phyloP scores from a whole-genome alignment of 371 early-diverging fungal species.

The Nematocida sp. region DNA sequence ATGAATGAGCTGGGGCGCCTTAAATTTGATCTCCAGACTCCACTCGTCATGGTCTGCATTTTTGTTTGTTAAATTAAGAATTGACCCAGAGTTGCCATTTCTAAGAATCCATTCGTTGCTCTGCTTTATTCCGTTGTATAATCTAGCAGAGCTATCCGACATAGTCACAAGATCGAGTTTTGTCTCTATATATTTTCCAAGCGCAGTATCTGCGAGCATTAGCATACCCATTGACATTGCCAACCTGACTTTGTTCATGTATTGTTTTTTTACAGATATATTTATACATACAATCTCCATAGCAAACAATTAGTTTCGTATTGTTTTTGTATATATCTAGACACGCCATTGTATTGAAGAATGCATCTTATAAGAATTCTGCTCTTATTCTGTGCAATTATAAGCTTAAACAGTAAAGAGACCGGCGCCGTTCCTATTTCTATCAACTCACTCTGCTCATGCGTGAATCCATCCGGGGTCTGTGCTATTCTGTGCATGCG shows the following conservation, averaged over 20 bases:
- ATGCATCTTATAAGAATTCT: constrained; percentile 2
- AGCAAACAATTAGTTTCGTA: constrained; percentile 53
- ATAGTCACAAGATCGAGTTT: constrained; percentile 11
- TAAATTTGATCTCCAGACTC: constrained; percentile 65
- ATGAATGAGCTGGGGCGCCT: constrained; percentile 54
- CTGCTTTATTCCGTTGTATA: constrained; percentile 46
- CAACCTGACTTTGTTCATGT: background rate
- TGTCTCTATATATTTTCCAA: constrained; percentile 15
- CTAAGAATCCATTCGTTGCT: constrained; percentile 53
- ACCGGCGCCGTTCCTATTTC: background rate
- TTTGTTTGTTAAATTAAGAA: constrained; percentile 63
- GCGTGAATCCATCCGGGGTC: constrained; percentile 40
- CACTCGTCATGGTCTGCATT: constrained; percentile 68
- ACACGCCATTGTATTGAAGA: background rate
- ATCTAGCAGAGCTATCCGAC: background rate
- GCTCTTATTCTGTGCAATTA: background rate
- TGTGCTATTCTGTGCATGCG: constrained; percentile 46
- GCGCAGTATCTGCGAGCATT: background rate
- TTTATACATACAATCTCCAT: constrained; percentile 37
- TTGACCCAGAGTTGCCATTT: constrained; percentile 56
- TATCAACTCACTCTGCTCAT: constrained; percentile 31
- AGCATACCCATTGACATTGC: background rate
- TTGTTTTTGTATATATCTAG: constrained; percentile 22
- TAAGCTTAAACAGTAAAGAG: background rate
- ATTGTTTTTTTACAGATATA: background rate